Base-by-base conservation (phyloP, 2,329 filamentous ascomycete genomes). In the Trichoderma sp. region DNA sequence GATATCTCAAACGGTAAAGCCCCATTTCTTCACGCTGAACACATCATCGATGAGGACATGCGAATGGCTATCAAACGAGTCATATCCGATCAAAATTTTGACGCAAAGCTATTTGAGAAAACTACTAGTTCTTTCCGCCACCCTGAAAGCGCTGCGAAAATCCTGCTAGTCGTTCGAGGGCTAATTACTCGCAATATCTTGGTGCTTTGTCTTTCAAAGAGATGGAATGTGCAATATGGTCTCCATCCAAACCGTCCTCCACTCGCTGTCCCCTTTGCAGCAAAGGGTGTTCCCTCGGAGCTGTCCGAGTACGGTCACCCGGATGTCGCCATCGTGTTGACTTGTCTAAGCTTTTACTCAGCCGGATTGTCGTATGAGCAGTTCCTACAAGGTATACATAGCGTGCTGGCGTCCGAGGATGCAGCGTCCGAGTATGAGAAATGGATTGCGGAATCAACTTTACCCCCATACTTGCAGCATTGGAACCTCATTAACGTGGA, bases 281-380 rank as follows among this genome's bases (percentile, higher is more conserved):
- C 68, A 4, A 66, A 65, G 67, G 90, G 89, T 2, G 80, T 83
- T 0, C 89, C 90, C 0, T 84, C 84, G 0, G 83, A 86, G 0
- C 82, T 86, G 6, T 86, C 89, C 0, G 90, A 92, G 71, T 92
- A 85, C 73, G 87, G 88, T 0, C 89, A 93, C 70, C 88, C 89
- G 0, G 84, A 93, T 71, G 87, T 90, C 0, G 82, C 86, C 0
- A 89, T 92, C 2, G 37, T 88, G 0, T 79, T 93, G 1, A 92
- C 90, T 0, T 88, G 86, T 13, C 77, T 93, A 0, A 83, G 85
- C 0, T 92, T 90, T 71, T 93, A 93, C 71, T 90, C 92, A 59
- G 75, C 80, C 1, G 89, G 89, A 0, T 74, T 91, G 0, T 81
- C 65, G 1, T 69, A 80, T 2, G 53, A 72, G 0, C 87, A 90